phyloP scores from a whole-genome alignment of 345 rosid species.

The Melastoma malabathricum region DNA sequence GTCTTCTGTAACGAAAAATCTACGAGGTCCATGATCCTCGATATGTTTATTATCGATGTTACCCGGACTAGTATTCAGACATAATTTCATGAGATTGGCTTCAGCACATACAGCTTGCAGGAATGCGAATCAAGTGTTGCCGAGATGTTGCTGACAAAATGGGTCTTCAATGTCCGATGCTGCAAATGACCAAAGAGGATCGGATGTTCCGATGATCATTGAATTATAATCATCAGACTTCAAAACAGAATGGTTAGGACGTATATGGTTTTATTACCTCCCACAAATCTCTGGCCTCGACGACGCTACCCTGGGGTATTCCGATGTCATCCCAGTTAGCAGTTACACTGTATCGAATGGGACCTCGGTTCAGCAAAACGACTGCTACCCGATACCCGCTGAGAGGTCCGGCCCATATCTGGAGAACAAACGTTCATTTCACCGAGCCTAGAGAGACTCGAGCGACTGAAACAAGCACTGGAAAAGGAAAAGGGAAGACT shows the following conservation, averaged over 20 bases:
- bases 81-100: conserved; percentile 38
- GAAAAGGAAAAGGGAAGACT: neutral
- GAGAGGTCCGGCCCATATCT: conserved; percentile 82
- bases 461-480: neutral
- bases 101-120: conserved; percentile 66
- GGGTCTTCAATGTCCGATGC: conserved; percentile 51
- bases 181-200: conserved; percentile 21
- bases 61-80: neutral
- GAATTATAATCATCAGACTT: neutral
- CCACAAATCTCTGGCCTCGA: conserved; percentile 71
- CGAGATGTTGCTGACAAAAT: conserved; percentile 42
- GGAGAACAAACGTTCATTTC: conserved; percentile 2
- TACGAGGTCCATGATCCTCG: neutral
- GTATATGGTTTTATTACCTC: conserved; percentile 23
- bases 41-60: neutral
- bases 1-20: neutral
- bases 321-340: conserved; percentile 72
- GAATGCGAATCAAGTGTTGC: conserved; percentile 47
- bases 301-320: conserved; percentile 31
- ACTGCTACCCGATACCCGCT: conserved; percentile 43
- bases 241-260: neutral
- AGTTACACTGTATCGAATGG: conserved; percentile 18
- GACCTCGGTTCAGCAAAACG: conserved; percentile 51
- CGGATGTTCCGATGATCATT: neutral
- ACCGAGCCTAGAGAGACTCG: neutral